Base-by-base conservation (phyloP, 2,329 filamentous ascomycete genomes). In the Colletotrichum sp. region DNA sequence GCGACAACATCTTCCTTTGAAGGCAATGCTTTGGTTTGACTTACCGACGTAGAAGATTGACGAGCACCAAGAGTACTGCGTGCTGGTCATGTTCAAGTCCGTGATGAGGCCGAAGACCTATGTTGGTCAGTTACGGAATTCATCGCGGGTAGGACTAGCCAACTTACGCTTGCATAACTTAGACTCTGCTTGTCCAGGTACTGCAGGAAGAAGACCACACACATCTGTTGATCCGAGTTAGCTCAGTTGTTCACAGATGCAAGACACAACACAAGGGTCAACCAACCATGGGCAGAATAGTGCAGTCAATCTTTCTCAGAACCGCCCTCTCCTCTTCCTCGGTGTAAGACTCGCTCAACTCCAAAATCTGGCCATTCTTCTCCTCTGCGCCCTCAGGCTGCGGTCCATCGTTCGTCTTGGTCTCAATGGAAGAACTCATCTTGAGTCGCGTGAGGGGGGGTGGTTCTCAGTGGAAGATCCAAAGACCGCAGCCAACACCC, bases 141-240 rank as follows among this genome's bases (percentile, higher is more conserved):
- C n/a, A 26, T 1, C 30, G n/a, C n/a, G 32, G 32, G 7, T 16
- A 18, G 28, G 8, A 30, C 10, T 18, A n/a, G 21, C 4, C 4
- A 9, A 71, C 78, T 24, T 21, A 79, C 78, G 26, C 78, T 83
- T 3, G 88, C 88, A 79, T 90, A 90, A 77, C 84, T 87, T 2
- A 90, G 82, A 72, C 85, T 87, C 66, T 89, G 88, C 80, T 87
- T 90, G 81, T 89, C 85, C 10, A 88, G 79, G 63, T 88, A 88
- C 64, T 88, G 85, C 7, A 87, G 79, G 60, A 88, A 84, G 72
- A 87, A 87, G 30, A 86, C 82, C 39, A 83, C 81, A 77, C 86
- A 87, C 82, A 88, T 85, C 81, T 84, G 65, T 8, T 21, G 28
- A 18, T 9, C 5, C 9, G 3, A 34, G 39, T 77, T 28, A 76